Evolutionary conservation across 768 basidiomycete species (phyloP).

Genomic region (Lactarius pseudohatsudake): DNA sequence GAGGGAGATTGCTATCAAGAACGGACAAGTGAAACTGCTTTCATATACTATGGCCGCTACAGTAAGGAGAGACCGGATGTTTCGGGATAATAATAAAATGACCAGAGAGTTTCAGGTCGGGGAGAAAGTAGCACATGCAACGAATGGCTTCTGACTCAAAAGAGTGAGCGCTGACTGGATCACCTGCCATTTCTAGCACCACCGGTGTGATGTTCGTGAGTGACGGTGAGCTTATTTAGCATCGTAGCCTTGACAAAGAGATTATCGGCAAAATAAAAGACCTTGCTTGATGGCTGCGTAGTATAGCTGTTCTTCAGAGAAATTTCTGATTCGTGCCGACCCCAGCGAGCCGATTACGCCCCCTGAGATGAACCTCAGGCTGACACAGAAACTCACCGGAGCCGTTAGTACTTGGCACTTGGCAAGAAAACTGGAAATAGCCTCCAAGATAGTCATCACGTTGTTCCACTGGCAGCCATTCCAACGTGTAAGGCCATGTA

Average conservation of each 20-base stretch:
- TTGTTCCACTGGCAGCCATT: not conserved
- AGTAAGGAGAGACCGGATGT: not conserved
- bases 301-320: not conserved
- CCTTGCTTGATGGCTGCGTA: not conserved
- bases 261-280: not conserved
- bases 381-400: no score
- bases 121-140: not conserved
- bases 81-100: no score
- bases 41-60: not conserved
- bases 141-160: not conserved
- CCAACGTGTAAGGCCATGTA: no score
- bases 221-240: not conserved
- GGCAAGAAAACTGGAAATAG: no score
- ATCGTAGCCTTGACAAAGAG: not conserved
- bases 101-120: no score
- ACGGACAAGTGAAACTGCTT: not conserved
- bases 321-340: not conserved
- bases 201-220: not conserved
- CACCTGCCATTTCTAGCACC: not conserved
- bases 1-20: no score
- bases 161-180: not conserved
- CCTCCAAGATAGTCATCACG: no score
- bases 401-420: no score
- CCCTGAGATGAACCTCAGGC: not conserved
- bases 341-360: not conserved